Evolutionary conservation across 805 yeast species (phyloP).

Genomic region (Sugiyamaella marilandica): DNA sequence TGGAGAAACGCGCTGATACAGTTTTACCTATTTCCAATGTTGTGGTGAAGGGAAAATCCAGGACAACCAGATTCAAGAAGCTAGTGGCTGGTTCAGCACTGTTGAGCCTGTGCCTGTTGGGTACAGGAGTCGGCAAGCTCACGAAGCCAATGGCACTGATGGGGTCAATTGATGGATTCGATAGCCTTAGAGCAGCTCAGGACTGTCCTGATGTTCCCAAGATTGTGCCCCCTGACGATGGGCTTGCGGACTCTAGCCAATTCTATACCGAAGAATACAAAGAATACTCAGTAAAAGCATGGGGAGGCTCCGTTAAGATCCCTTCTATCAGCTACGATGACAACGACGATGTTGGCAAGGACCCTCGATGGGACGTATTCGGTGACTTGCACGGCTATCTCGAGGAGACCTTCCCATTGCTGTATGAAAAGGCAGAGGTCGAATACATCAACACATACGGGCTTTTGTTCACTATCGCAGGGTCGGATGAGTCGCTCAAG

Average conservation of each 20-base stretch:
- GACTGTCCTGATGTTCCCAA: slow-evolving; percentile 7
- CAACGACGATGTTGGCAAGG: slow-evolving; percentile 45
- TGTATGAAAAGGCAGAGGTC: slow-evolving; percentile 45
- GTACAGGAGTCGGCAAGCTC: slow-evolving; percentile 43
- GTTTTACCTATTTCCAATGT: too few relatives aligned
- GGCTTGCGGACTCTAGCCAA: background rate
- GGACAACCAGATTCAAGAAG: too few relatives aligned
- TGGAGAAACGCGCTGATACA: too few relatives aligned
- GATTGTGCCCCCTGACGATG: slow-evolving; percentile 3
- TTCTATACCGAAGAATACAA: slow-evolving; percentile 19
- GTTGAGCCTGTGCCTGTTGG: too few relatives aligned
- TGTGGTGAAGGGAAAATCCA: too few relatives aligned
- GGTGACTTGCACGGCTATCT: slow-evolving; percentile 50
- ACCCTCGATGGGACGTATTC: slow-evolving; percentile 46
- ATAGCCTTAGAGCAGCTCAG: background rate
- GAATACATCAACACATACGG: slow-evolving; percentile 59
- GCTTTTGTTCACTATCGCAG: slow-evolving; percentile 59
- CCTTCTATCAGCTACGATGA: slow-evolving; percentile 63
- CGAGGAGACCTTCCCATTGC: slow-evolving; percentile 49
- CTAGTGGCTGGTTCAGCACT: too few relatives aligned
- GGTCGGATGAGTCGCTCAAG: slow-evolving; percentile 46
- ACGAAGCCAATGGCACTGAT: slow-evolving; percentile 86
- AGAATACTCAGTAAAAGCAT: slow-evolving; percentile 17
- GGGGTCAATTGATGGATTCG: slow-evolving; percentile 41
- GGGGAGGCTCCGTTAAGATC: slow-evolving; percentile 54